These are phyloP conservation scores for Sclerospora graminicola DNA, from an alignment of 352 stramenopile species.

Conservation along the genomic window DNA sequence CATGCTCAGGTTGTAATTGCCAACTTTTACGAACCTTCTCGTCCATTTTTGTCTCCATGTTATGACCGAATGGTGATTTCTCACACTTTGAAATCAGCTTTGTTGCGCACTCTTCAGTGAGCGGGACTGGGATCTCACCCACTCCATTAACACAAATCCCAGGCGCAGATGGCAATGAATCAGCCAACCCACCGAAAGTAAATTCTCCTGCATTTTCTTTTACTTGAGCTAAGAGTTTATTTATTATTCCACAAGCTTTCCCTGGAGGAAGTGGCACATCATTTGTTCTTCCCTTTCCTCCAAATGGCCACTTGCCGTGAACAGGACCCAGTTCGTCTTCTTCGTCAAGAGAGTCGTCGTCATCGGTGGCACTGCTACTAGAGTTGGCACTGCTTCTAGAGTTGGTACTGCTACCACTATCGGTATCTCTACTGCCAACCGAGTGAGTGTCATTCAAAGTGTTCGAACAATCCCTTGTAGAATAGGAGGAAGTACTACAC, in stretches of 20 bases:
- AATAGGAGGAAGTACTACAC: too few relatives aligned
- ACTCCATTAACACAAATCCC: conserved; percentile 1
- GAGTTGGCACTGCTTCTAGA: too few relatives aligned
- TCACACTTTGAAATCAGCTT: conserved; percentile 9
- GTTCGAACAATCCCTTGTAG: too few relatives aligned
- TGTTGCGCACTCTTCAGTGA: conserved; percentile 1
- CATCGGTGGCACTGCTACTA: too few relatives aligned
- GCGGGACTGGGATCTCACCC: conserved; percentile 1
- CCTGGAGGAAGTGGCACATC: conserved; percentile 3
- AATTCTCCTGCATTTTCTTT: conserved; percentile 6
- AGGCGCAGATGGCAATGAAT: not conserved
- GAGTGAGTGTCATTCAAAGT: too few relatives aligned
- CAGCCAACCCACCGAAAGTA: conserved; percentile 7
- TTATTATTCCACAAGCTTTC: conserved; percentile 2
- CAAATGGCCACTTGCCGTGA: conserved; percentile 5
- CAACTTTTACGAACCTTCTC: conserved; percentile 8
- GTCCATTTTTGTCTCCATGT: conserved; percentile 4
- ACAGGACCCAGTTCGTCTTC: too few relatives aligned
- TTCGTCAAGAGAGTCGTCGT: too few relatives aligned
- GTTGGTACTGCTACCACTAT: too few relatives aligned
- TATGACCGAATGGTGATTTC: conserved; percentile 8
- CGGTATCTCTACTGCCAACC: too few relatives aligned
- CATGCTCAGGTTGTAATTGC: conserved; percentile 6
- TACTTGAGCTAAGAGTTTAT: conserved; percentile 1
- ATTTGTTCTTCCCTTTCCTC: not conserved